Evolutionary conservation across 148 eudicot genomes (phyloP).

Genomic region (Spergularia marina): DNA sequence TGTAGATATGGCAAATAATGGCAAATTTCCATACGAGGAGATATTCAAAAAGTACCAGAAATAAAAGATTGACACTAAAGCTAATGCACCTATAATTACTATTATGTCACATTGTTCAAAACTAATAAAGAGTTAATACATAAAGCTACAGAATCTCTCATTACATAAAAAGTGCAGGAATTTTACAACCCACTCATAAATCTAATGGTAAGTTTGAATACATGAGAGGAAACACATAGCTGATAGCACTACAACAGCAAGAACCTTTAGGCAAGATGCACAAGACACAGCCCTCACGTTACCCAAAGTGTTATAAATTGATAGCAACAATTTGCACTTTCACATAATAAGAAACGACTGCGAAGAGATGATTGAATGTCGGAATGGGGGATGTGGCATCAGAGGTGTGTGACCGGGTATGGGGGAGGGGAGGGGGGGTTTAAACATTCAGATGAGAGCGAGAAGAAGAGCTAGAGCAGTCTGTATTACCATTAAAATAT

Average conservation of each 20-base stretch:
- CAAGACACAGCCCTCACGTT: not conserved
- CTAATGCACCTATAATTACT: not conserved
- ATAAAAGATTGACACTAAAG: not conserved
- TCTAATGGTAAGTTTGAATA: not conserved
- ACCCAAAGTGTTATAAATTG: not conserved
- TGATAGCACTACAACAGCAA: not conserved
- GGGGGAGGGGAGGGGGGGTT: too few relatives aligned
- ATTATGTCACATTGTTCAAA: not conserved
- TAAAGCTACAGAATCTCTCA: not conserved
- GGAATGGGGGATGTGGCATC: not conserved
- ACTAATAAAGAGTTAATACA: not conserved
- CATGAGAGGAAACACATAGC: not conserved
- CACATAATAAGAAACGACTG: not conserved
- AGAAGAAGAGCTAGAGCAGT: not conserved
- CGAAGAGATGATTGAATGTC: not conserved
- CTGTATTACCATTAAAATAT: slow-evolving; percentile 61
- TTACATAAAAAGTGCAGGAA: too few relatives aligned
- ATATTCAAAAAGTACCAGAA: not conserved
- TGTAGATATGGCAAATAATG: not conserved
- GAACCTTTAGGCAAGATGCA: not conserved
- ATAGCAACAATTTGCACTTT: not conserved
- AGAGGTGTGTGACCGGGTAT: too few relatives aligned
- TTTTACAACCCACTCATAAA: not conserved
- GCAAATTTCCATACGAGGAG: not conserved
- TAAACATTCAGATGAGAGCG: not conserved